Percentiles rank a stretch among this genome's conserved stretches.
phyloP scores from a whole-genome alignment of 805 yeast genomes.

The Kluyveromyces lactis region DNA sequence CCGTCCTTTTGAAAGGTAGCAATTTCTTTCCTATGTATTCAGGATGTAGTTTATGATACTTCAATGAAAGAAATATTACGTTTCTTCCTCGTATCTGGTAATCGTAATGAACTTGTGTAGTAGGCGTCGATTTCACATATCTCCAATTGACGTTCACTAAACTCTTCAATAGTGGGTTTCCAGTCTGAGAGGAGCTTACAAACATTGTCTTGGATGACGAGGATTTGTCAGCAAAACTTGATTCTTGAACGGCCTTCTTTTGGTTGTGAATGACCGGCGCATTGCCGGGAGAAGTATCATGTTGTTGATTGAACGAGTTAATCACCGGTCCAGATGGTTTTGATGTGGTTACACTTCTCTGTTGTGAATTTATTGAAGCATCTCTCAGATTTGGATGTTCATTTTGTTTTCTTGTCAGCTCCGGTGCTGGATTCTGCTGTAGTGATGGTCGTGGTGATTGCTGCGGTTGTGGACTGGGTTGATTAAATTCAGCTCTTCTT shows the following conservation, averaged over 20 bases:
- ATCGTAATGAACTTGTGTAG: conserved; percentile 45
- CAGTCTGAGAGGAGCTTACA: conserved; percentile 60
- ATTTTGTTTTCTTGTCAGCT: no score
- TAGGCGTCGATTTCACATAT: conserved; percentile 30
- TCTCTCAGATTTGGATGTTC: no score
- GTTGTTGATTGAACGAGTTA: conserved; percentile 9
- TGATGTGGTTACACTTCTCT: not conserved
- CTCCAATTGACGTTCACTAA: conserved; percentile 50
- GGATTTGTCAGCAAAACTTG: conserved; percentile 14
- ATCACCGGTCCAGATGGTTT: conserved; percentile 2
- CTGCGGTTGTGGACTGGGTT: no score
- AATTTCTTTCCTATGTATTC: conserved; percentile 61
- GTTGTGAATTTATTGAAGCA: no score
- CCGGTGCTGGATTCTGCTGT: no score
- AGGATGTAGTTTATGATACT: conserved; percentile 69
- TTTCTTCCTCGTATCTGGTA: conserved; percentile 52
- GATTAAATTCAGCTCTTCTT: conserved; percentile 32
- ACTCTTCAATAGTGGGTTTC: conserved; percentile 57
- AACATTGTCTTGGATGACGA: conserved; percentile 32
- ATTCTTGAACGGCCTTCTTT: conserved; percentile 7
- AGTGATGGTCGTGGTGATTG: no score
- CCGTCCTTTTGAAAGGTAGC: conserved; percentile 32
- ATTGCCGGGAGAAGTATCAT: not conserved
- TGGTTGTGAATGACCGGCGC: not conserved
- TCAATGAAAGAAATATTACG: conserved; percentile 55